Evolutionary conservation across 2,329 filamentous ascomycete genomes (phyloP), one percentile per base, ranked within the genome.

Genomic region (Bipolaris cookei): DNA sequence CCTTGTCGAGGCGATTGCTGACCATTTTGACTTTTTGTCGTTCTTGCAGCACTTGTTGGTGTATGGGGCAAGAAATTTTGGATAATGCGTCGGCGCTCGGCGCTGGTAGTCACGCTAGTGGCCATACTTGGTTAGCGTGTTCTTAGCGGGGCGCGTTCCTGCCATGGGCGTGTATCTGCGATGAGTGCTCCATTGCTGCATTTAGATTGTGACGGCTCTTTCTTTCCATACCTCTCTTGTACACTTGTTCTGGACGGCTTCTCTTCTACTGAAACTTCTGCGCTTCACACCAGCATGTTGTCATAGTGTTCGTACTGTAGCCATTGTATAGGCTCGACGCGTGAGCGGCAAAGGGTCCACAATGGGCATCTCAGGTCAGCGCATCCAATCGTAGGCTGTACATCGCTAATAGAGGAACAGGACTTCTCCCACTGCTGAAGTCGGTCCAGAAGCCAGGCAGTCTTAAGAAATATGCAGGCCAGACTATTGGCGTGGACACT

Each of bases 401-500:
- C 20, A 25, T 51, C 47, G 50, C 68, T 75, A 53, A 75, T 55
- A 25, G 10, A 11, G 20, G 18, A 6, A n/a, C 59, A 93, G 94
- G 95, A 42, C 86, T 99, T 51, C 84, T 98, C 32, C 92, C 92
- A 35, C 83, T 98, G 58, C 87, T 99, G 59, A 98, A 98, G 79
- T 98, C 95, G 43, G 98, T 99, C 52, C 95, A 99, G 58, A 92
- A 90, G 72, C 90, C 90, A 72, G 90, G 87, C 48, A 90, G 91
- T 67, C 83, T 99, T 58, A 96, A 92, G 75, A 92, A 92, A 71
- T 97, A 90, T 76, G 81, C 85, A 11, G 95, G 94, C 49, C 88
- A 96, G 78, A 96, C 90, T 1, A 84, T 99, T 44, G 96, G 90
- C n/a, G 88, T 99, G 34, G 95, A 99, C 77, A 94, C 90, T 55